Conservation (phyloP, 345 rosid species). For the Eucalyptus rudis region DNA sequence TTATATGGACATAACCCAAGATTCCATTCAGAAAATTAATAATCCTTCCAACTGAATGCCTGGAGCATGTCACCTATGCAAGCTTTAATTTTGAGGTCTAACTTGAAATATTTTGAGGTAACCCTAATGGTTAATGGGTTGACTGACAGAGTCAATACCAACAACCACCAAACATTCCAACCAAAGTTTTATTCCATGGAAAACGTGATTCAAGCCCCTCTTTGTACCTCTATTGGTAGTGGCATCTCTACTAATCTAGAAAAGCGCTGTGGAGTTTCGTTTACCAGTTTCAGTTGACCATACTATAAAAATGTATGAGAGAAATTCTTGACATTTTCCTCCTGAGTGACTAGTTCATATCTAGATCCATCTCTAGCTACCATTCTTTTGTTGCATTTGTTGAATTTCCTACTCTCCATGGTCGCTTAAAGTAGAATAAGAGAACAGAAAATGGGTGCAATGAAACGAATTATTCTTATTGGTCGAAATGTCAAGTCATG, state of each 20-base stretch:
- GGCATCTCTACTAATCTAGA: not conserved
- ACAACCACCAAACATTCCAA: not conserved
- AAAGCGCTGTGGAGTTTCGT: not conserved
- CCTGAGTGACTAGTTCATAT: not conserved
- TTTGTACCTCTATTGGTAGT: not conserved
- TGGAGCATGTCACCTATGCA: not conserved
- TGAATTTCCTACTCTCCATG: not conserved
- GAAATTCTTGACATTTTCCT: not conserved
- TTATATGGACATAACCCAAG: not conserved
- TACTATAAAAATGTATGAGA: not conserved
- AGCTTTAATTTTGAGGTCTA: not conserved
- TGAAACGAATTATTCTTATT: not conserved
- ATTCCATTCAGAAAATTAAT: not conserved
- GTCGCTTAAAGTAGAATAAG: not conserved
- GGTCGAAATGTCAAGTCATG: not conserved
- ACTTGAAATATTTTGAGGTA: not conserved
- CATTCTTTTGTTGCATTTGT: not conserved
- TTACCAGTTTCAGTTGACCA: not conserved
- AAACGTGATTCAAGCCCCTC: not conserved
- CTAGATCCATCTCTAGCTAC: not conserved
- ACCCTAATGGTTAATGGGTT: not conserved
- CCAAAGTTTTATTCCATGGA: not conserved
- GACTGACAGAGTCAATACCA: not conserved
- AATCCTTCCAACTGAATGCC: not conserved
- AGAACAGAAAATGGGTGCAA: not conserved